Base-by-base conservation (phyloP, 768 basidiomycete species). In the Boletus sp. region DNA sequence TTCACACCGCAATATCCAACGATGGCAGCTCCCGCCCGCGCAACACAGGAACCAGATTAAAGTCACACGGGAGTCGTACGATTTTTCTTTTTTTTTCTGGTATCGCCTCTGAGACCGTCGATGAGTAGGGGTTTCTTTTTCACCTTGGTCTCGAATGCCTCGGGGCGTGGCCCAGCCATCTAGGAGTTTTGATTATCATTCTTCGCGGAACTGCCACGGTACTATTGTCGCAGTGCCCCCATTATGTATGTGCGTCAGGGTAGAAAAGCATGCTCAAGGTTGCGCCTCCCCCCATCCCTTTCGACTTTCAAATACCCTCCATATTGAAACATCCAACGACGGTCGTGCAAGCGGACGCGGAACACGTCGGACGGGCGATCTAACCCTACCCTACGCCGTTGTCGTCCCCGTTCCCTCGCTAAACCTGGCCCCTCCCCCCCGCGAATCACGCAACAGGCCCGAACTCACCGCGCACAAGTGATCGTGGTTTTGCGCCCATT, bases 1-100 rank as follows among this genome's bases (percentile, higher is more conserved):
- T 46, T 41, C 52, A 27, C 53, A 56, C 47, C 47, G 49, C 46
- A 15, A 32, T n/a, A 47, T 49, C 50, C 30, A 29, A 40, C 43
- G 27, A 40, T 25, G 25, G 25, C 50, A 34, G 14, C 29, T 8
- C 40, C 29, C 34, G 29, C 40, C 23, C 41, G 25, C 10, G 19
- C 40, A n/a, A 33, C 38, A 58, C 55, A 27, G 54, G 38, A 11
- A 43, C 5, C 25, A 9, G 3, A 17, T 14, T 43, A 11, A 11
- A 19, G 21, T 55, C 25, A 38, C 25, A 37, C n/a, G 25, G 23
- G 13, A n/a, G 30, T 47, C 47, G 37, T 48, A 48, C 19, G 46
- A 48, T 44, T 38, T 29, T 32, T 30, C 1, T 17, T 40, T 29
- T 32, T 30, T 2, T 17, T 40, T 39, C 10, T 42, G 14, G 27